A percentile compares a stretch with the other conserved stretches of the same genome.
Evolutionary conservation across 345 rosid genomes (phyloP).

Genomic region (Boechera divaricarpa): DNA sequence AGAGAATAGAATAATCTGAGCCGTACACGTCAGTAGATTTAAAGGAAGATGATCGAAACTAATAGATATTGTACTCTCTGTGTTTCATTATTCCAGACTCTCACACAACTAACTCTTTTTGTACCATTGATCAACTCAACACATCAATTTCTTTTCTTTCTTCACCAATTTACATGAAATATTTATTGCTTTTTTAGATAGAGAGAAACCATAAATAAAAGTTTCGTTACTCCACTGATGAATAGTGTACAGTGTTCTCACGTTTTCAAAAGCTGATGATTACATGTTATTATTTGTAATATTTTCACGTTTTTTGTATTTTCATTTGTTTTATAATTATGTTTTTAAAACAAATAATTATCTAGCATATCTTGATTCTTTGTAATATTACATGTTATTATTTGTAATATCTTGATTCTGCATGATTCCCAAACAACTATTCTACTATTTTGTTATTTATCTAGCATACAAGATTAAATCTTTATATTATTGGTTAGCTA

Average conservation of each 20-base stretch:
- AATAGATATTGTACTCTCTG: background rate
- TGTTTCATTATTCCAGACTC: slow-evolving; percentile 25
- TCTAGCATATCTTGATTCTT: too few relatives aligned
- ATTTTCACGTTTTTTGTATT: background rate
- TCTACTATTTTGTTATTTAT: too few relatives aligned
- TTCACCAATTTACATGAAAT: background rate
- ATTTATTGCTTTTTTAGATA: background rate
- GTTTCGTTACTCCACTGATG: background rate
- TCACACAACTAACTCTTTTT: slow-evolving; percentile 17
- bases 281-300: too few relatives aligned
- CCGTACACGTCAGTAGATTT: slow-evolving; percentile 43
- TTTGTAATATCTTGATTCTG: too few relatives aligned
- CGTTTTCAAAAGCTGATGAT: too few relatives aligned
- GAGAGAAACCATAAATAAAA: background rate
- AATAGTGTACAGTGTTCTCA: background rate
- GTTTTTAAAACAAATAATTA: too few relatives aligned
- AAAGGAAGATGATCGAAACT: slow-evolving; percentile 25
- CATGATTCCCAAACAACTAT: too few relatives aligned
- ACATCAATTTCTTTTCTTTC: background rate
- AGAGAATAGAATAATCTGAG: slow-evolving; percentile 20
- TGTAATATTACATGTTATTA: too few relatives aligned
- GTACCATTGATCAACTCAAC: background rate
- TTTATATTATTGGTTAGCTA: background rate
- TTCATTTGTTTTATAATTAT: background rate
- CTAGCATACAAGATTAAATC: background rate